These are phyloP conservation scores for Geotrichum klebahnii DNA, from an alignment of 1,139 yeast species.

Conservation along the genomic window DNA sequence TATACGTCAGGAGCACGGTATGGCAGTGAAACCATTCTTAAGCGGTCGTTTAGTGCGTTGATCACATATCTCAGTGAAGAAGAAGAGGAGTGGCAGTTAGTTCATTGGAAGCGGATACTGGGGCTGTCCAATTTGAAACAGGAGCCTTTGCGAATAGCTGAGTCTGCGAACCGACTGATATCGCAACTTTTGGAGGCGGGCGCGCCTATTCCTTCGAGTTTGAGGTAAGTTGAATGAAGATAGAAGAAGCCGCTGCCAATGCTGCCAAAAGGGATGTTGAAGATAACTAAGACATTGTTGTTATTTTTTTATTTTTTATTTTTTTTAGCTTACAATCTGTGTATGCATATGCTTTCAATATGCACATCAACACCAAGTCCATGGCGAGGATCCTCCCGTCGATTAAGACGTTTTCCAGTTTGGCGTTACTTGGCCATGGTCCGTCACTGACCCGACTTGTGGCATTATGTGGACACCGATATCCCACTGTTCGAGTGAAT, in stretches of 20 bases:
- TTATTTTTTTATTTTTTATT: neutral
- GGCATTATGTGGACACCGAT: too few relatives aligned
- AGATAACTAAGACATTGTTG: too few relatives aligned
- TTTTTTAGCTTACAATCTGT: constrained; percentile 15
- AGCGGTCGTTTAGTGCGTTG: constrained; percentile 46
- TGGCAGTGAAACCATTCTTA: constrained; percentile 50
- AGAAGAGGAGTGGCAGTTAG: constrained; percentile 4
- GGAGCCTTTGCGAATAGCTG: constrained; percentile 20
- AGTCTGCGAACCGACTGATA: constrained; percentile 22
- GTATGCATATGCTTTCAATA: constrained; percentile 27
- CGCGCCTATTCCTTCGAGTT: constrained; percentile 14
- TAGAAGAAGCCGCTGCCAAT: too few relatives aligned
- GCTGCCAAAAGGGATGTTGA: too few relatives aligned
- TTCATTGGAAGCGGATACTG: constrained; percentile 17
- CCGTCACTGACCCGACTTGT: too few relatives aligned
- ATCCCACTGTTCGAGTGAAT: too few relatives aligned
- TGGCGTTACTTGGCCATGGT: constrained; percentile 27
- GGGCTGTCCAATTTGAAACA: constrained; percentile 22
- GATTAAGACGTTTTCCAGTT: constrained; percentile 24
- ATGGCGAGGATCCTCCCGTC: constrained; percentile 24
- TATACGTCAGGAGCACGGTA: constrained; percentile 60
- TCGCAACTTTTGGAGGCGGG: constrained; percentile 26
- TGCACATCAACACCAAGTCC: constrained; percentile 28
- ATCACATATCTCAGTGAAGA: constrained; percentile 37
- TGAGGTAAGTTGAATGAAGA: constrained; percentile 3